Conservation (phyloP, 2,329 filamentous ascomycete genomes). For the Chaetomiaceae sp. region DNA sequence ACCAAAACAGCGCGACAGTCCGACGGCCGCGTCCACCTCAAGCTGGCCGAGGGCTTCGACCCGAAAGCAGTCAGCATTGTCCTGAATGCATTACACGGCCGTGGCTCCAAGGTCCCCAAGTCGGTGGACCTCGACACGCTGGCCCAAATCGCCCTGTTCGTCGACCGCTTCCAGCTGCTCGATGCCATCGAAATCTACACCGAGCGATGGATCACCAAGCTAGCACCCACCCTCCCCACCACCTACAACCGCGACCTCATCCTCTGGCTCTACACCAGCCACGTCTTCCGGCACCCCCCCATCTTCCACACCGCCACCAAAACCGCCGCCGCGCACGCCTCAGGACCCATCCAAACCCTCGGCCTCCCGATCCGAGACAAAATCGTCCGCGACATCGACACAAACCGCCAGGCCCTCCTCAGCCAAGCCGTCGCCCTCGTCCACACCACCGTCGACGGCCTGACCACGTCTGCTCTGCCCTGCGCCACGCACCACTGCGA, state of each 20-base stretch:
- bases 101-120: slow-evolving; percentile 34
- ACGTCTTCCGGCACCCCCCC: slow-evolving; percentile 27
- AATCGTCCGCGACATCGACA: slow-evolving; percentile 28
- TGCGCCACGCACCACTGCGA: slow-evolving; percentile 24
- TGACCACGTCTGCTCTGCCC: slow-evolving; percentile 11
- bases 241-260: slow-evolving; percentile 22
- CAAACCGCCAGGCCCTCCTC: slow-evolving; percentile 25
- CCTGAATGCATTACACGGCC: slow-evolving; percentile 41
- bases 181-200: slow-evolving; percentile 38
- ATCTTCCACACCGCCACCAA: slow-evolving; percentile 26
- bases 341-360: slow-evolving; percentile 23
- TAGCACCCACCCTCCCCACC: slow-evolving; percentile 15
- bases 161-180: slow-evolving; percentile 37
- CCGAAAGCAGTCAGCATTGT: slow-evolving; percentile 35
- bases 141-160: slow-evolving; percentile 38
- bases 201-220: slow-evolving; percentile 34
- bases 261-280: slow-evolving; percentile 29
- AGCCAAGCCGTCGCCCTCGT: slow-evolving; percentile 20
- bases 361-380: slow-evolving; percentile 28
- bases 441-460: slow-evolving; percentile 21
- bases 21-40: slow-evolving; percentile 29
- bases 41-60: slow-evolving; percentile 29
- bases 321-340: slow-evolving; percentile 22
- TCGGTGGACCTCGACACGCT: slow-evolving; percentile 35
- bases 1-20: slow-evolving; percentile 15